Conservation (phyloP, 305 asterid species). For the Solanum hybrid region DNA sequence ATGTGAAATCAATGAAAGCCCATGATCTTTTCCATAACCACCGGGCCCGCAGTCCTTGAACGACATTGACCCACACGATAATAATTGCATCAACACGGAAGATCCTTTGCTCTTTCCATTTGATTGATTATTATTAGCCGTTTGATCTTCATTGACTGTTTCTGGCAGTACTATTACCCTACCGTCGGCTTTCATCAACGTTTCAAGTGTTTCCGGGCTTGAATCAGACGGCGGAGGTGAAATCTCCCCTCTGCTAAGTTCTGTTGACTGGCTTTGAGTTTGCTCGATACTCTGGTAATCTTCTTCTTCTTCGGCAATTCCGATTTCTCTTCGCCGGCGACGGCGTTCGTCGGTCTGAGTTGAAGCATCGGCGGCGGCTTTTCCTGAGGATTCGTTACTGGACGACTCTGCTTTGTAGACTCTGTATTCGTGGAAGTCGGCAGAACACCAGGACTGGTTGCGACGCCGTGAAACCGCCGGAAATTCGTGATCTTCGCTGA, state of each 20-base stretch:
- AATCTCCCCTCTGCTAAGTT: slow-evolving; percentile 44
- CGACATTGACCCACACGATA: slow-evolving; percentile 65
- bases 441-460: slow-evolving; percentile 76
- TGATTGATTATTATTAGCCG: slow-evolving; percentile 2
- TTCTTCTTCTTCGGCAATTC: slow-evolving; percentile 24
- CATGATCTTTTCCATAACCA: slow-evolving; percentile 23
- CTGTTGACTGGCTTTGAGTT: slow-evolving; percentile 16
- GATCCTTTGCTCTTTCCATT: slow-evolving; percentile 21
- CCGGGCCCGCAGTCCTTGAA: slow-evolving; percentile 72
- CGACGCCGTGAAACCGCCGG: slow-evolving; percentile 39
- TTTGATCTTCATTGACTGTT: slow-evolving; percentile 17
- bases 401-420: slow-evolving; percentile 48
- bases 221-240: slow-evolving; percentile 90
- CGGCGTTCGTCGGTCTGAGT: slow-evolving; percentile 70
- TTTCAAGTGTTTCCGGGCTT: slow-evolving; percentile 75
- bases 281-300: not conserved
- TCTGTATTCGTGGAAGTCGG: slow-evolving; percentile 61
- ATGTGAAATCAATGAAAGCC: slow-evolving; percentile 42
- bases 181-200: slow-evolving; percentile 61
- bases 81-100: slow-evolving; percentile 66
- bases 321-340: slow-evolving; percentile 35
- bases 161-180: slow-evolving; percentile 27
- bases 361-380: slow-evolving; percentile 55
- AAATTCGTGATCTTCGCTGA: slow-evolving; percentile 4
- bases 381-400: slow-evolving; percentile 20